These are phyloP conservation scores for Penicillium corylophilum DNA, from an alignment of 2,329 filamentous ascomycete genomes.

Conservation along the genomic window DNA sequence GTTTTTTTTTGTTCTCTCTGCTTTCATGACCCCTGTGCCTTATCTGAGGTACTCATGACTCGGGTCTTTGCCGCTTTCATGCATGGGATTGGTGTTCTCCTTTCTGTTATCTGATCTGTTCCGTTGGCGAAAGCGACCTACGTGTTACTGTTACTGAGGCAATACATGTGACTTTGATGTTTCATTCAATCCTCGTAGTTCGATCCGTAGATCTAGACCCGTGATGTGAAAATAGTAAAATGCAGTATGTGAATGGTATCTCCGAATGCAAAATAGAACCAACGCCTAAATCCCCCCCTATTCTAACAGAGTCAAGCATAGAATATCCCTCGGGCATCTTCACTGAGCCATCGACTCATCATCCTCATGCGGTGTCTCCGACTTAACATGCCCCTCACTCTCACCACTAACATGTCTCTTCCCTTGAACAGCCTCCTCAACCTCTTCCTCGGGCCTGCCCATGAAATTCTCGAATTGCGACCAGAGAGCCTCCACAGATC, in stretches of 20 bases:
- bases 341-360: conserved; percentile 13
- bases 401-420: conserved; percentile 29
- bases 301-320: neutral
- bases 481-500: conserved; percentile 95
- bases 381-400: conserved; percentile 22
- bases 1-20: conserved; percentile 11
- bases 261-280: conserved; percentile 1
- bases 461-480: conserved; percentile 96
- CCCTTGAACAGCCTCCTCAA: conserved; percentile 30
- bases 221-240: neutral
- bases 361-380: conserved; percentile 18
- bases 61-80: conserved; percentile 33
- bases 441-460: conserved; percentile 62
- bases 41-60: conserved; percentile 34
- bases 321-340: neutral
- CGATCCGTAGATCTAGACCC: neutral
- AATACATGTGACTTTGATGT: conserved; percentile 20
- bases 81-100: conserved; percentile 41
- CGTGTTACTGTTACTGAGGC: conserved; percentile 22
- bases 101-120: conserved; percentile 27
- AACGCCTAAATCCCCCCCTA: conserved; percentile 5
- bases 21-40: conserved; percentile 18
- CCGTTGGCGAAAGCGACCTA: conserved; percentile 31
- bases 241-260: conserved; percentile 10
- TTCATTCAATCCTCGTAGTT: conserved; percentile 3